Conservation (phyloP, 2,329 filamentous ascomycete species). For the Claviceps fusiformis region DNA sequence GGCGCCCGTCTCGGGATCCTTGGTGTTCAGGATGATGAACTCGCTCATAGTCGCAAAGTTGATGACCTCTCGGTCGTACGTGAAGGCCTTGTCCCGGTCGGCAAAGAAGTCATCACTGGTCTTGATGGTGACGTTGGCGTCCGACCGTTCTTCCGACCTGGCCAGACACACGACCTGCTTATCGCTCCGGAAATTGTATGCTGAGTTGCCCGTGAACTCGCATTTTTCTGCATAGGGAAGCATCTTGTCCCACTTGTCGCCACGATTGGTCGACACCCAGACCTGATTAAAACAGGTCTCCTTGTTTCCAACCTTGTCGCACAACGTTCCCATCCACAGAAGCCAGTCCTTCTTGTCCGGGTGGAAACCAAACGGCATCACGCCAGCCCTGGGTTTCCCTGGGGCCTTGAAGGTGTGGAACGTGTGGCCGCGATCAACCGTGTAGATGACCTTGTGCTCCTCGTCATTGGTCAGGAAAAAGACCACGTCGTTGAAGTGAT, state of each 20-base stretch:
- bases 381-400: constrained; percentile 27
- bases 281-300: constrained; percentile 58
- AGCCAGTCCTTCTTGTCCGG: constrained; percentile 78
- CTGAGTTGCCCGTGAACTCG: constrained; percentile 63
- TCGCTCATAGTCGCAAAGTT: constrained; percentile 93
- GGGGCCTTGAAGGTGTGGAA: constrained; percentile 65
- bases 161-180: constrained; percentile 47
- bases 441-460: constrained; percentile 57
- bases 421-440: constrained; percentile 60
- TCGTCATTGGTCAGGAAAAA: constrained; percentile 60
- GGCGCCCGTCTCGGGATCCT: constrained; percentile 52
- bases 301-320: constrained; percentile 36
- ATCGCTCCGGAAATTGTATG: constrained; percentile 37
- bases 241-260: constrained; percentile 64
- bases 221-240: constrained; percentile 66
- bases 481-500: constrained; percentile 69
- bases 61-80: constrained; percentile 44
- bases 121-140: constrained; percentile 54
- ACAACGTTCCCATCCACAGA: constrained; percentile 74
- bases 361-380: constrained; percentile 59
- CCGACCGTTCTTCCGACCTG: constrained; percentile 41
- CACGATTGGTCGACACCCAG: constrained; percentile 66
- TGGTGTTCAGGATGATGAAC: constrained; percentile 80
- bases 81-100: constrained; percentile 39
- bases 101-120: constrained; percentile 70